Evolutionary conservation across 768 basidiomycete species (phyloP).

Genomic region (Termitomyces sp.): DNA sequence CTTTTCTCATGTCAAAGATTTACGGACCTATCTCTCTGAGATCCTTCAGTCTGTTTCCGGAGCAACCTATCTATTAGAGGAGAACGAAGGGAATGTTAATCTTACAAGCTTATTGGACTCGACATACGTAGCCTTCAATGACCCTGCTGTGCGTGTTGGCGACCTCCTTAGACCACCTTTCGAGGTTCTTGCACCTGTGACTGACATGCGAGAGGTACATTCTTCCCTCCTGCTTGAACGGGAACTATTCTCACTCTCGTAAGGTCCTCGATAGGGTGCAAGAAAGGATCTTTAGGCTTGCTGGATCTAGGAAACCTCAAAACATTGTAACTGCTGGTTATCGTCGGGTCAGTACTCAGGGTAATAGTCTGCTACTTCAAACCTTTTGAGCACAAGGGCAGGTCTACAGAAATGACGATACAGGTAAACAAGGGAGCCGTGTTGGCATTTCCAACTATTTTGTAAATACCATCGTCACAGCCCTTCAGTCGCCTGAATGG

Average conservation of each 20-base stretch:
- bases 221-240: not conserved
- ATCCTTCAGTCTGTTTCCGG: slow-evolving; percentile 23
- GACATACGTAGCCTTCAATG: slow-evolving; percentile 40
- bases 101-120: slow-evolving; percentile 37
- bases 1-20: slow-evolving; percentile 33
- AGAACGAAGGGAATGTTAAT: slow-evolving; percentile 19
- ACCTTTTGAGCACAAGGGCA: slow-evolving; percentile 11
- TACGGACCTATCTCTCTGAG: slow-evolving; percentile 33
- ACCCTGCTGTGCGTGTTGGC: not conserved
- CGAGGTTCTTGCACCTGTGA: slow-evolving; percentile 32
- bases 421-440: slow-evolving; percentile 34
- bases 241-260: not conserved
- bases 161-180: slow-evolving; percentile 17
- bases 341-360: slow-evolving; percentile 39
- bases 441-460: slow-evolving; percentile 52
- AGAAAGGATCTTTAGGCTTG: slow-evolving; percentile 38
- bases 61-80: slow-evolving; percentile 2
- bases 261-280: slow-evolving; percentile 64
- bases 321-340: slow-evolving; percentile 71
- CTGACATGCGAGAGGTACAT: slow-evolving; percentile 50
- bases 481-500: slow-evolving; percentile 65
- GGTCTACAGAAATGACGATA: slow-evolving; percentile 29
- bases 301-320: slow-evolving; percentile 27
- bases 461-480: slow-evolving; percentile 72
- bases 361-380: not conserved